These are phyloP conservation scores for Camellia granthamiana DNA, from an alignment of 148 eudicot genomes.

Conservation along the genomic window DNA sequence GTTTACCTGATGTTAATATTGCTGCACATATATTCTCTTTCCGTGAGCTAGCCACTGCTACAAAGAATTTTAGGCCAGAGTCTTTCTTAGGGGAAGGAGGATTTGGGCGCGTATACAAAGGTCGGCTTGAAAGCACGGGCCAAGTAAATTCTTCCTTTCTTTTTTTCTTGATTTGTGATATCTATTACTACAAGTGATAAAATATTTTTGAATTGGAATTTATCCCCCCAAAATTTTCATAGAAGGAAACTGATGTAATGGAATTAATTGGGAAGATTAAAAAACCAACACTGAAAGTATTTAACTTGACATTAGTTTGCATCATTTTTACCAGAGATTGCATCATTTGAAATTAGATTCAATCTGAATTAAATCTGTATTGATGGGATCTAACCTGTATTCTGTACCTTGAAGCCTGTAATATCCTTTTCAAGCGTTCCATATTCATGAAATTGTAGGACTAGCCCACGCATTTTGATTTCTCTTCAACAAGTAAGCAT, in stretches of 20 bases:
- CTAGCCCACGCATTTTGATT: slow-evolving; percentile 1
- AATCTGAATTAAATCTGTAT: not conserved
- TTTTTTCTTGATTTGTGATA: not conserved
- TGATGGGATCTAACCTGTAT: not conserved
- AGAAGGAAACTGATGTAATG: not conserved
- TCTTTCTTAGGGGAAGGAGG: slow-evolving; percentile 95
- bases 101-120: slow-evolving; percentile 80
- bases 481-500: not conserved
- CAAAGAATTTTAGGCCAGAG: slow-evolving; percentile 72
- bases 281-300: not conserved
- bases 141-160: slow-evolving; percentile 44
- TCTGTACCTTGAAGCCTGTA: not conserved
- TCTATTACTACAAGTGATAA: not conserved
- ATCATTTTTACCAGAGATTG: not conserved
- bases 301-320: no score
- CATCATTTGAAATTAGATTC: not conserved
- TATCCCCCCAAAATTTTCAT: not conserved
- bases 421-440: not conserved
- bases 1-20: slow-evolving; percentile 44
- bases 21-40: slow-evolving; percentile 83
- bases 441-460: not conserved
- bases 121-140: slow-evolving; percentile 55
- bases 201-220: not conserved
- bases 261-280: not conserved
- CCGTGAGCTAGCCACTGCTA: slow-evolving; percentile 83